Evolutionary conservation across 257 asterid genomes (phyloP), one percentile per base, ranked within the genome.

Genomic region (Scutellaria baicalensis): DNA sequence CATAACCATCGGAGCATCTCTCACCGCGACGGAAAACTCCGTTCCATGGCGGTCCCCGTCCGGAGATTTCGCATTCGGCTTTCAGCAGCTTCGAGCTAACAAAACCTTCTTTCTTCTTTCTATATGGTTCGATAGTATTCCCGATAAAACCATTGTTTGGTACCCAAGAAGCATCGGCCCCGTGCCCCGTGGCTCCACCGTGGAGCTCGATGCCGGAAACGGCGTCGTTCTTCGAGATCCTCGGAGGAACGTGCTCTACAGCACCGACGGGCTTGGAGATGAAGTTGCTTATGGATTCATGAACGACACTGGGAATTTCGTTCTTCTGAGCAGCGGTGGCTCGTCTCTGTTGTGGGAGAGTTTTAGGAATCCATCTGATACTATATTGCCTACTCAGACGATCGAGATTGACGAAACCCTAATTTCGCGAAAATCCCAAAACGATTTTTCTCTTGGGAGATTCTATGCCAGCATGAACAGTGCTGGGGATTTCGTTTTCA

Each of bases 41-140:
- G 40, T 5, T 8, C 83, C 91, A 39, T 90, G 95, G 93, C 82
- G 75, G 20, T 90, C 96, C 0, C 86, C 93, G 7, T 72, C 76
- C 0, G 76, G 82, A 6, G 88, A 84, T 40, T 90, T 80, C 43
- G 93, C 88, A 0, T 86, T 90, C 50, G 96, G 96, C 12, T 89
- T 87, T 49, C 68, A 42, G 36, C 72, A 48, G 60, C 66, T 81
- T 38, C 42, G 33, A 49, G 20, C 18, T 1, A 64, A 68, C 13
- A 62, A 27, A 1, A 50, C 70, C 14, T 68, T 40, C 16, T 89
- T 80, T 42, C 5, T 84, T 38, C 86, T 86, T 5, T 70, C 85
- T 57, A 72, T 85, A 43, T 89, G 93, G 86, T 84, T 81, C 31
- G 65, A 83, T 40, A 76, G 64, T 40, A 80, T 89, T 39, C 84